Evolutionary conservation across 1,139 yeast genomes (phyloP), one percentile per base, ranked within the genome.

Genomic region (Zygoascus sp.): DNA sequence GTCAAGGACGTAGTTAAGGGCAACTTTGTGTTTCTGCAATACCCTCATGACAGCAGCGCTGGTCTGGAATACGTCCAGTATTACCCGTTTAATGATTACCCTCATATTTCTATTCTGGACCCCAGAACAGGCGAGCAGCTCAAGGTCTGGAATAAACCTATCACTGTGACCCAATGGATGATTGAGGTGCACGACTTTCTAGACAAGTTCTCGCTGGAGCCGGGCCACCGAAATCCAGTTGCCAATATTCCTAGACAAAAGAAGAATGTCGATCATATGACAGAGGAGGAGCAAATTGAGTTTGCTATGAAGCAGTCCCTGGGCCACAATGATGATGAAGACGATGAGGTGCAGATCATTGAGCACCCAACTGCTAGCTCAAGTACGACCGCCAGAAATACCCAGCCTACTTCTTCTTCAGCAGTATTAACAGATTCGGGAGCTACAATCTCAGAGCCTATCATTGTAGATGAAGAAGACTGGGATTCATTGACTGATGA

Each of bases 91-190:
- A 65, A 73, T n/a, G 74, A 68, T 27, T 83, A 72, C 60, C 99
- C 99, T 1, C 97, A 92, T 62, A 80, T 94, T 37, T 88, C 97
- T 2, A 86, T 94, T 37, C 64, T 94, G 47, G 99, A 94, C 62
- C 97, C 98, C 1, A 79, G 90, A 62, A 92, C 98, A 0, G 97
- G 97, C 11, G 98, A 92, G 65, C 74, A 95, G 51, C 76, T 88
- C 48, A 75, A 76, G 55, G 73, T 73, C 50, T 90, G 97, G 96
- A 47, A 49, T 8, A 80, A 79, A 11, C 81, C 80, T 1, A 95
- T 94, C 0, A 67, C 68, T 32, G 72, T 75, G 0, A 66, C 67
- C 8, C 72, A 67, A 11, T 90, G 92, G 80, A 62, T 82, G 16
- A 74, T 75, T 37, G 63, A 63, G 21, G 60, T 69, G 34, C 58